Conservation (phyloP, 139 green algal species). For the Coelastrella sp. region DNA sequence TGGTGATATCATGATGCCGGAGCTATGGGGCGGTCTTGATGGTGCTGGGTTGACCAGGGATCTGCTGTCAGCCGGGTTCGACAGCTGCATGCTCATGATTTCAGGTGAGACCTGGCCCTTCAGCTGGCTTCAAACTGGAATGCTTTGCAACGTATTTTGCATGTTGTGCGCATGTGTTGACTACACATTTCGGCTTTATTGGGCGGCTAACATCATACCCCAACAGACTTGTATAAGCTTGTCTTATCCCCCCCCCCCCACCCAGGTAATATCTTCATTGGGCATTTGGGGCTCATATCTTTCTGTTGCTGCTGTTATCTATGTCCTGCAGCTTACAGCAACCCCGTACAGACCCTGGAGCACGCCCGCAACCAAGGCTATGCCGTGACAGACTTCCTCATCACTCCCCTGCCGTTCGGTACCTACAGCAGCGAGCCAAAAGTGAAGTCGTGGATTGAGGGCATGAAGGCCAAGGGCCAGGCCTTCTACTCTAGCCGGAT, state of each 20-base stretch:
- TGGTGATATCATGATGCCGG: conserved; percentile 67
- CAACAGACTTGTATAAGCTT: neutral
- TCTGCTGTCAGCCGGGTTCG: conserved; percentile 61
- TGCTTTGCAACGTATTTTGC: neutral
- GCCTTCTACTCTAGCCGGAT: conserved; percentile 53
- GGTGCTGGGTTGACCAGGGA: conserved; percentile 59
- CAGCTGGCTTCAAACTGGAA: neutral
- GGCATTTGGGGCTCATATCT: neutral
- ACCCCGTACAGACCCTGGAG: conserved; percentile 59
- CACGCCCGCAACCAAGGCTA: conserved; percentile 60
- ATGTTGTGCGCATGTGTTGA: neutral
- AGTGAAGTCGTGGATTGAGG: conserved; percentile 52
- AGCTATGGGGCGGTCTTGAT: conserved; percentile 63
- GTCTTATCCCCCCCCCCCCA: neutral
- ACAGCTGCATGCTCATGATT: conserved; percentile 60
- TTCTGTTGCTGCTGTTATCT: neutral
- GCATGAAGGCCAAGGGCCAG: conserved; percentile 53
- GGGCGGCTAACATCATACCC: neutral
- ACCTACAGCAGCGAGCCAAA: conserved; percentile 68
- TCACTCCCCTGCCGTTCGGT: conserved; percentile 65
- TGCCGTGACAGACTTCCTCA: conserved; percentile 53
- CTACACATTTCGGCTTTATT: no score
- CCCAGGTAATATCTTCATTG: no score
- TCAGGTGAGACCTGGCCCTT: conserved; percentile 10
- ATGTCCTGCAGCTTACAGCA: conserved; percentile 52